Evolutionary conservation across 2,329 filamentous ascomycete genomes (phyloP).

Genomic region (Pseudogymnoascus sp.): DNA sequence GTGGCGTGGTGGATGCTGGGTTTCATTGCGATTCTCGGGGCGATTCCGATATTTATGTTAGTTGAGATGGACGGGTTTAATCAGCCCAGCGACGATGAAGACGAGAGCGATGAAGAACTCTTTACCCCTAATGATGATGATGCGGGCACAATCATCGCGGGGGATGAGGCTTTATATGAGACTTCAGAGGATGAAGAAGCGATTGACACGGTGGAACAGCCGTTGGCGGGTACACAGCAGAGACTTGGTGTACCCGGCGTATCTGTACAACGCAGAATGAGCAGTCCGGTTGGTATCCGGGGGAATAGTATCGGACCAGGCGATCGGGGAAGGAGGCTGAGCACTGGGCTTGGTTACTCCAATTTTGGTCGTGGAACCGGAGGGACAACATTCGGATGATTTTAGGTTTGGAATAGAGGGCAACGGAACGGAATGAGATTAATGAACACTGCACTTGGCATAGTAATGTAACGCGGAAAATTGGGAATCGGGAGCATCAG

Average conservation of each 20-base stretch:
- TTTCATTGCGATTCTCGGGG: constrained; percentile 52
- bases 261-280: constrained; percentile 20
- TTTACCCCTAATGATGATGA: constrained; percentile 15
- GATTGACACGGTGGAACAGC: constrained; percentile 16
- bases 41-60: constrained; percentile 65
- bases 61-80: constrained; percentile 63
- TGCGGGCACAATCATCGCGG: constrained; percentile 14
- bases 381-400: constrained; percentile 22
- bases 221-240: constrained; percentile 10
- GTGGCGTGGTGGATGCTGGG: constrained; percentile 76
- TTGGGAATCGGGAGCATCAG: not conserved
- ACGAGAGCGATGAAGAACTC: constrained; percentile 23
- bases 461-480: constrained; percentile 1
- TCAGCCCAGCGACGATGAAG: constrained; percentile 30
- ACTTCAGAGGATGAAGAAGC: constrained; percentile 20
- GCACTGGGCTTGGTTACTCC: constrained; percentile 26
- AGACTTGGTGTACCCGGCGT: not conserved
- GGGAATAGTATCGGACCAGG: constrained; percentile 25
- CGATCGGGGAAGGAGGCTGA: constrained; percentile 22
- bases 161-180: constrained; percentile 14
- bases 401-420: not conserved
- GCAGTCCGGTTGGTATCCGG: constrained; percentile 23
- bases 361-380: constrained; percentile 25
- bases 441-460: not conserved
- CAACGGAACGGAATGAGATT: not conserved